Evolutionary conservation across 2,329 filamentous ascomycete species (phyloP).

Genomic region (Calonectria pseudoreteaudii): DNA sequence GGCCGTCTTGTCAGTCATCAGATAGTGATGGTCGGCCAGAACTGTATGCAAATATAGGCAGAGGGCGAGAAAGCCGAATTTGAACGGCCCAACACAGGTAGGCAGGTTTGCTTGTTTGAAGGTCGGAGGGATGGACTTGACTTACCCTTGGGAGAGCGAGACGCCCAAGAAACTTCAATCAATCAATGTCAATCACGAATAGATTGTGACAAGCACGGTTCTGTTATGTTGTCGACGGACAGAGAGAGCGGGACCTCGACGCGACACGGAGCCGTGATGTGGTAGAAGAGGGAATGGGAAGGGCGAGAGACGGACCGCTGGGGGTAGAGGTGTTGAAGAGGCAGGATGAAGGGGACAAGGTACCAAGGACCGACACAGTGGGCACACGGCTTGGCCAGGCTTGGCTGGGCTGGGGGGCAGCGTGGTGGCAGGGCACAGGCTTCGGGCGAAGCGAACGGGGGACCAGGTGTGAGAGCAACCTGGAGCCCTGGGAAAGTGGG

Average conservation of each 20-base stretch:
- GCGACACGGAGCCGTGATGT: slow-evolving; percentile 36
- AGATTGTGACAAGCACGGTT: slow-evolving; percentile 23
- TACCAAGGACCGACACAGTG: slow-evolving; percentile 24
- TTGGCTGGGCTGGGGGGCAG: neutral
- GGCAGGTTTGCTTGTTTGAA: slow-evolving; percentile 22
- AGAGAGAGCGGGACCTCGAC: slow-evolving; percentile 31
- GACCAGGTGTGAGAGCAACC: neutral
- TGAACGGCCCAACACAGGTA: slow-evolving; percentile 8
- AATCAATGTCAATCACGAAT: slow-evolving; percentile 29
- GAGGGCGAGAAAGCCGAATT: slow-evolving; percentile 19
- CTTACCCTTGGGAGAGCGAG: slow-evolving; percentile 35
- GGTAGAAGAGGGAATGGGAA: slow-evolving; percentile 28
- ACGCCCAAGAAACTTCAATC: slow-evolving; percentile 29
- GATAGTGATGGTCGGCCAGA: neutral
- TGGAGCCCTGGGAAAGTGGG: slow-evolving; percentile 7
- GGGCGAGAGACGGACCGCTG: slow-evolving; percentile 27
- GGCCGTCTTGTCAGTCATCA: slow-evolving; percentile 24
- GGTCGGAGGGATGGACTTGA: slow-evolving; percentile 1
- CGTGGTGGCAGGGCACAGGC: slow-evolving; percentile 8
- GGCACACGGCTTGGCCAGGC: slow-evolving; percentile 8
- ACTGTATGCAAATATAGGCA: slow-evolving; percentile 22
- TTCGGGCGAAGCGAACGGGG: slow-evolving; percentile 15
- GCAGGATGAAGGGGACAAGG: slow-evolving; percentile 18
- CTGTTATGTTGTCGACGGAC: slow-evolving; percentile 18
- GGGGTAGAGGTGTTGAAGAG: slow-evolving; percentile 44